A percentile compares a stretch with the other conserved stretches of the same genome.
phyloP scores from a whole-genome alignment of 305 asterid genomes.

The Fraxinus greggii region DNA sequence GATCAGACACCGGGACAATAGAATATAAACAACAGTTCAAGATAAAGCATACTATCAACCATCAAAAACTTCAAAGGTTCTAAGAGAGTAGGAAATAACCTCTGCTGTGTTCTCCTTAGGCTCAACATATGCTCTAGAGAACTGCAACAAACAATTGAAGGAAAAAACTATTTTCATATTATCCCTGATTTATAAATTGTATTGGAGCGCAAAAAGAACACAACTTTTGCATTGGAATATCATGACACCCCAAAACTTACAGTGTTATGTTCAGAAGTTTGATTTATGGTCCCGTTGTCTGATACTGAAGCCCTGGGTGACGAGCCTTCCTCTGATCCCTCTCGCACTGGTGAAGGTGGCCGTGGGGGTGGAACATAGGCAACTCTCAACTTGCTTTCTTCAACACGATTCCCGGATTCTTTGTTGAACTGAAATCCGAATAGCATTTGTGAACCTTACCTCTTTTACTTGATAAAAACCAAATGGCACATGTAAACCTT shows the following conservation, averaged over 20 bases:
- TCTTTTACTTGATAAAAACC: background rate
- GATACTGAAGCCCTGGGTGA: constrained; percentile 94
- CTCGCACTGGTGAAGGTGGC: constrained; percentile 92
- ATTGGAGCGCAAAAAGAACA: background rate
- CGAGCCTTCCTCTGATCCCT: constrained; percentile 96
- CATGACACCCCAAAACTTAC: constrained; percentile 45
- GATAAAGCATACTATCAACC: background rate
- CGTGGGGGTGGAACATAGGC: constrained; percentile 68
- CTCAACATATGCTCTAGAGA: constrained; percentile 53
- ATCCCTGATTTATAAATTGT: background rate
- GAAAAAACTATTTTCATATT: constrained; percentile 3
- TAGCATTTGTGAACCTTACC: background rate
- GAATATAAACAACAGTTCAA: constrained; percentile 14
- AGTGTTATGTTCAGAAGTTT: constrained; percentile 51
- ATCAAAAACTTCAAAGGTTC: background rate
- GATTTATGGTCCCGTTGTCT: constrained; percentile 66
- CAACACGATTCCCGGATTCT: constrained; percentile 86
- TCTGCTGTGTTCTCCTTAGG: constrained; percentile 61
- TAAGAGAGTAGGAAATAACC: constrained; percentile 43
- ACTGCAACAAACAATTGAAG: constrained; percentile 37
- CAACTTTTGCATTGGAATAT: background rate
- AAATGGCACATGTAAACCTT: constrained; percentile 9
- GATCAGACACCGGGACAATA: background rate
- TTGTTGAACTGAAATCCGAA: constrained; percentile 58
- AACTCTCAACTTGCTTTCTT: constrained; percentile 90